A percentile compares a stretch with the other conserved stretches of the same genome.
These are phyloP conservation scores for Novymonas esmeraldas DNA, from an alignment of 208 protist genomes.

Conservation along the genomic window DNA sequence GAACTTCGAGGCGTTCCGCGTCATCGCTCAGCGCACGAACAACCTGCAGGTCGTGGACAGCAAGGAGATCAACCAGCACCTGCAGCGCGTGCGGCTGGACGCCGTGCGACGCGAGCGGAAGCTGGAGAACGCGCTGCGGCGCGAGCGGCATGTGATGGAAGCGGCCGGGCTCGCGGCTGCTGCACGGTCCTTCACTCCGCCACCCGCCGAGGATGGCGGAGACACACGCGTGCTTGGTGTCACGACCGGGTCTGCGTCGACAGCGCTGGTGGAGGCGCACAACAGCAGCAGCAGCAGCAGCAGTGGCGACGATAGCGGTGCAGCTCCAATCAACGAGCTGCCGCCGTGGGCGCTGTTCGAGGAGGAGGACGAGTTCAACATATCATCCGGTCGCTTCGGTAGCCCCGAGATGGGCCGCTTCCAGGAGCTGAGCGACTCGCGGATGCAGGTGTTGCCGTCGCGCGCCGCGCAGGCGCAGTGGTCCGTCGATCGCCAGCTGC, in stretches of 20 bases:
- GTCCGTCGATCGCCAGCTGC: slow-evolving; percentile 69
- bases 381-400: slow-evolving; percentile 82
- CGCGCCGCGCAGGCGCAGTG: slow-evolving; percentile 64
- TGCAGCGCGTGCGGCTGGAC: slow-evolving; percentile 68
- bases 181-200: slow-evolving; percentile 55
- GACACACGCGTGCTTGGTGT: slow-evolving; percentile 47
- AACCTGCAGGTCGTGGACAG: slow-evolving; percentile 91
- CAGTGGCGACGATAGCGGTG: slow-evolving; percentile 4
- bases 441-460: slow-evolving; percentile 71
- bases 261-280: not conserved
- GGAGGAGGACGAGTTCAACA: slow-evolving; percentile 84
- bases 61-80: slow-evolving; percentile 87
- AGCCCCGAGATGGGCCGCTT: slow-evolving; percentile 66
- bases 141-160: slow-evolving; percentile 70
- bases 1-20: slow-evolving; percentile 87
- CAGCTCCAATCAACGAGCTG: slow-evolving; percentile 48
- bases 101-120: slow-evolving; percentile 50
- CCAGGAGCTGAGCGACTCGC: slow-evolving; percentile 86
- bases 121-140: slow-evolving; percentile 55
- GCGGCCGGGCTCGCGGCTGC: slow-evolving; percentile 70
- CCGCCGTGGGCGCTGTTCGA: slow-evolving; percentile 83
- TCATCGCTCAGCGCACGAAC: slow-evolving; percentile 88
- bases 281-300: not conserved
- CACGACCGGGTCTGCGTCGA: not conserved
- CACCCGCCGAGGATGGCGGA: slow-evolving; percentile 4